A percentile compares a stretch with the other conserved stretches of the same genome.
These are phyloP conservation scores for Colletotrichum aenigma DNA, from an alignment of 2,329 filamentous ascomycete species.

Conservation along the genomic window DNA sequence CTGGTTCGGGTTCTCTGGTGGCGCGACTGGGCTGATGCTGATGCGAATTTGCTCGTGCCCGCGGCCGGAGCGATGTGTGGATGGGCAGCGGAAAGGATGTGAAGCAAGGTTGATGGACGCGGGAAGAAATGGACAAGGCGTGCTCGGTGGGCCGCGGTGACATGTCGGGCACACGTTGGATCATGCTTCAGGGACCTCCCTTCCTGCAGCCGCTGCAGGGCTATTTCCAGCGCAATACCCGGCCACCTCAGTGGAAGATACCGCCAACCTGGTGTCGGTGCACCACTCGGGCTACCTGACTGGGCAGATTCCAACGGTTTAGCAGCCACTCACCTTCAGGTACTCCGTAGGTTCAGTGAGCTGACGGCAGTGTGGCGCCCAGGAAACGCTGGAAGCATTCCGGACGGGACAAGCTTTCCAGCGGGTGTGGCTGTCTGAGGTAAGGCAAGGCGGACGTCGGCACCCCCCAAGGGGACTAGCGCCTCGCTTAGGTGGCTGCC, in stretches of 20 bases:
- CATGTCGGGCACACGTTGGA: conserved; percentile 13
- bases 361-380: neutral
- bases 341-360: neutral
- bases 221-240: conserved; percentile 2
- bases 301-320: no score
- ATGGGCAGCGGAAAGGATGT: neutral
- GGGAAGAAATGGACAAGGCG: neutral
- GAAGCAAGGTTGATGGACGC: conserved; percentile 5
- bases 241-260: neutral
- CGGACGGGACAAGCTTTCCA: neutral
- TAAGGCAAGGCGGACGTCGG: neutral
- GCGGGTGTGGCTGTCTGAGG: neutral
- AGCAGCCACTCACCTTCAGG: no score
- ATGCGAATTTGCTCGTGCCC: neutral
- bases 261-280: neutral
- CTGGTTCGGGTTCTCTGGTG: neutral
- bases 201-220: neutral
- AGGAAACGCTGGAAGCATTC: neutral
- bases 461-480: neutral
- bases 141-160: conserved; percentile 13
- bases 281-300: no score
- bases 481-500: neutral
- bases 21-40: neutral
- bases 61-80: neutral
- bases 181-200: neutral